phyloP scores from a whole-genome alignment of 2,329 filamentous ascomycete genomes.

The Metarhizium guizhouense region DNA sequence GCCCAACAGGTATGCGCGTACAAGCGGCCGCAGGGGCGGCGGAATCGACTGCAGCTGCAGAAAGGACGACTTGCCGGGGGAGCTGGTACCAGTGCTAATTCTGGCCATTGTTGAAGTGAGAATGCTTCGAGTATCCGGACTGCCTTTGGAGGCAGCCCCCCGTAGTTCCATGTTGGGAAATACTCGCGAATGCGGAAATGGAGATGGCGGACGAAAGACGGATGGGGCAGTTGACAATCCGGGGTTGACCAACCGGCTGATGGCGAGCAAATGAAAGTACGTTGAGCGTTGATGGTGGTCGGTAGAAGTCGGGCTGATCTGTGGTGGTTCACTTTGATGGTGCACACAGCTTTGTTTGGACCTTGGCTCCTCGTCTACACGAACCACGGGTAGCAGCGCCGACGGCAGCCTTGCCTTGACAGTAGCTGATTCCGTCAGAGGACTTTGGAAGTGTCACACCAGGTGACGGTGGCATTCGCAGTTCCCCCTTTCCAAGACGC shows the following conservation, averaged over 20 bases:
- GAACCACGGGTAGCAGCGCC: not conserved
- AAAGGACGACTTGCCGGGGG: not conserved
- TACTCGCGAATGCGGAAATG: not conserved
- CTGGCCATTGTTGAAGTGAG: not conserved
- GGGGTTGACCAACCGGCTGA: not conserved
- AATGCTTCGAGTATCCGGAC: not conserved
- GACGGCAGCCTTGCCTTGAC: not conserved
- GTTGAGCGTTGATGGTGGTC: not conserved
- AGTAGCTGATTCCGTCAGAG: too few relatives aligned
- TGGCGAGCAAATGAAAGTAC: not conserved
- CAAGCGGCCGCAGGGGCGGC: conserved; percentile 41
- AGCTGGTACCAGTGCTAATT: not conserved
- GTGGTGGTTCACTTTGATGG: not conserved
- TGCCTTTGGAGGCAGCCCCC: not conserved
- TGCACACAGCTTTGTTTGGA: not conserved
- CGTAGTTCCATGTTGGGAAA: conserved; percentile 1
- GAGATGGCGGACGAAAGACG: too few relatives aligned
- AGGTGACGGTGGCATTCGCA: too few relatives aligned
- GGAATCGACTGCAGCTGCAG: conserved; percentile 29
- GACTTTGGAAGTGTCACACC: too few relatives aligned
- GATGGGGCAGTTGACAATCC: not conserved
- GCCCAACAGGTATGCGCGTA: conserved; percentile 51
- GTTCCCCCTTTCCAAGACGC: too few relatives aligned
- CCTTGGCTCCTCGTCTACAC: not conserved
- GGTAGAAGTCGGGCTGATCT: not conserved